Evolutionary conservation across 495 filamentous ascomycete species (phyloP).

Genomic region (Cenococcum geophilum): DNA sequence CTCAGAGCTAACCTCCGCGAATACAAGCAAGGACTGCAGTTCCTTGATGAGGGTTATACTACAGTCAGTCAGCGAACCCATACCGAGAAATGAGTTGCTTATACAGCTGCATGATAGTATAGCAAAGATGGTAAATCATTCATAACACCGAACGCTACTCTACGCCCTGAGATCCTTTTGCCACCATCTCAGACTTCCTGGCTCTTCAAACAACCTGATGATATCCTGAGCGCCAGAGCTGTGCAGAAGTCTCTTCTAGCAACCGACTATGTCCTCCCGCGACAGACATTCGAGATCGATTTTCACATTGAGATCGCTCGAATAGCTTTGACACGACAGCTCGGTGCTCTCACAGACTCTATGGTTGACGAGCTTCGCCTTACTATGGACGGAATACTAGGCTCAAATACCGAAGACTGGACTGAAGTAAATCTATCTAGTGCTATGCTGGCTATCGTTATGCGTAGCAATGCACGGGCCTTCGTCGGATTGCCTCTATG

Average conservation of each 20-base stretch:
- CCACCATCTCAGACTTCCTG: slow-evolving; percentile 40
- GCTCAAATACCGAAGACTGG: slow-evolving; percentile 21
- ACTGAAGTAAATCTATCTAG: slow-evolving; percentile 42
- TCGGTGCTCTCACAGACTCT: slow-evolving; percentile 39
- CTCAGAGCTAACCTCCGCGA: not conserved
- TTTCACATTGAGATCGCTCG: slow-evolving; percentile 37
- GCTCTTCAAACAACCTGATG: slow-evolving; percentile 45
- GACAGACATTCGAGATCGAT: not conserved
- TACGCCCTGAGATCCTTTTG: slow-evolving; percentile 43
- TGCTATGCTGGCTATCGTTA: slow-evolving; percentile 25
- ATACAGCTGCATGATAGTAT: slow-evolving; percentile 31
- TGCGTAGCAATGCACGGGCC: slow-evolving; percentile 39
- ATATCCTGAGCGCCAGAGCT: slow-evolving; percentile 35
- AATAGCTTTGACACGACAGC: slow-evolving; percentile 39
- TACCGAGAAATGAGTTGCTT: not conserved
- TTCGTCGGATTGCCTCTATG: slow-evolving; percentile 20
- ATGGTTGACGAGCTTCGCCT: slow-evolving; percentile 42
- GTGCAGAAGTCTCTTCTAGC: slow-evolving; percentile 39
- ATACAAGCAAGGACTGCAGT: not conserved
- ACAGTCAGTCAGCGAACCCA: not conserved
- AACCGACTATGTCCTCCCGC: slow-evolving; percentile 35
- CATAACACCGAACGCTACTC: slow-evolving; percentile 40
- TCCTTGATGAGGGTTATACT: not conserved
- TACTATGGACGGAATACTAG: slow-evolving; percentile 37
- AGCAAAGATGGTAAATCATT: slow-evolving; percentile 38